Evolutionary conservation across 495 filamentous ascomycete genomes (phyloP), one percentile per base, ranked within the genome.

Genomic region (Diplogelasinospora grovesii): DNA sequence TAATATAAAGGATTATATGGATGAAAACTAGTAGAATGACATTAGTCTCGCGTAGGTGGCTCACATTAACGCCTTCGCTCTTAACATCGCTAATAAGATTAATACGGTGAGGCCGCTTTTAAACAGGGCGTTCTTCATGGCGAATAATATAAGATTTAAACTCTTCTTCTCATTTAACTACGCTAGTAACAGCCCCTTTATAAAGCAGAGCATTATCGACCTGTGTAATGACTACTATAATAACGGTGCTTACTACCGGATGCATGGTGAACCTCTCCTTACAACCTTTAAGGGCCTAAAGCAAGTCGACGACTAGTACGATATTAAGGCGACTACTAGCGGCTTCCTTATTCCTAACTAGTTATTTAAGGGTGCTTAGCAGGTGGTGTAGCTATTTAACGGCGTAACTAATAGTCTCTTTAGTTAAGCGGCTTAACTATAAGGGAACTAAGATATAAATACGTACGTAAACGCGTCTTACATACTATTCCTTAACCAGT

Each of bases 61-160:
- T n/a, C 43, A 83, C 21, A 76, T 83, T 46, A 53, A 82, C 23
- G 83, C 80, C 4, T 82, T 85, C 51, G 80, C 76, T 77, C n/a
- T n/a, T n/a, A n/a, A n/a, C n/a, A n/a, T n/a, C n/a, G n/a, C n/a
- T n/a, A n/a, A n/a, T n/a, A n/a, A n/a, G n/a, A n/a, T n/a, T n/a
- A n/a, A n/a, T n/a, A n/a, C n/a, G n/a, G n/a, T n/a, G n/a, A n/a
- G n/a, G n/a, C n/a, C n/a, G n/a, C n/a, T n/a, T n/a, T n/a, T n/a
- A n/a, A n/a, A n/a, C n/a, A n/a, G n/a, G n/a, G n/a, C n/a, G n/a
- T n/a, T n/a, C n/a, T n/a, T n/a, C n/a, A n/a, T n/a, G n/a, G n/a
- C n/a, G n/a, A n/a, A n/a, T n/a, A n/a, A n/a, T n/a, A n/a, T n/a
- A n/a, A n/a, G n/a, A n/a, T 27, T 27, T n/a, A 16, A 43, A 2